phyloP scores from a whole-genome alignment of 2,329 filamentous ascomycete genomes.

The Claviceps monticola region DNA sequence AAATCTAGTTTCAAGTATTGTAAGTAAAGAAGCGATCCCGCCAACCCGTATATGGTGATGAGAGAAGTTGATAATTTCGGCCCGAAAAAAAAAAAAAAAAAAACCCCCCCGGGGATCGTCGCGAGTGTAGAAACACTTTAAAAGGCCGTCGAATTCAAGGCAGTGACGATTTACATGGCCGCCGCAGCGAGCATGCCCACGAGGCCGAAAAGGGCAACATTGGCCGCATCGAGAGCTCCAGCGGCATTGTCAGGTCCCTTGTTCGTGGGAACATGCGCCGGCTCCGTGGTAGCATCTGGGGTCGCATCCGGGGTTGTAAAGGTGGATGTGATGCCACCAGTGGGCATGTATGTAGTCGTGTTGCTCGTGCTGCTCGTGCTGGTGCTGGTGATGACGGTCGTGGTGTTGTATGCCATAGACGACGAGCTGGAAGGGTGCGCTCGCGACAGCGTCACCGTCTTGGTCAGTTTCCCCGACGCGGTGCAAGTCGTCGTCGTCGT shows the following conservation, averaged over 20 bases:
- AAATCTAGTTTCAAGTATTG: neutral
- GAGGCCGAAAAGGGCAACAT: constrained; percentile 33
- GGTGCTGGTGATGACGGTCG: neutral
- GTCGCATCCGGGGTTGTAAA: constrained; percentile 9
- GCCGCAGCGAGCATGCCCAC: constrained; percentile 35
- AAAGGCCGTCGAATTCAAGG: too few relatives aligned
- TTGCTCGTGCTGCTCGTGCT: neutral
- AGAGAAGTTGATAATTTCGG: too few relatives aligned
- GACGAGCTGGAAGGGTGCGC: constrained; percentile 25
- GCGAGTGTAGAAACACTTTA: neutral
- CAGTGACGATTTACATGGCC: constrained; percentile 30
- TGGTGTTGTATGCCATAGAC: neutral
- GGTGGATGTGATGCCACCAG: constrained; percentile 11
- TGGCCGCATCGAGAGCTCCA: constrained; percentile 28
- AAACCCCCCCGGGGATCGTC: neutral
- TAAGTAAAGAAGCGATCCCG: too few relatives aligned
- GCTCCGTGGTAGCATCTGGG: constrained; percentile 10
- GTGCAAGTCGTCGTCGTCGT: neutral
- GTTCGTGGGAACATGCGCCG: constrained; percentile 13
- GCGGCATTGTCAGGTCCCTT: constrained; percentile 27
- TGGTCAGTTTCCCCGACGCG: constrained; percentile 26
- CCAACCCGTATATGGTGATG: too few relatives aligned
- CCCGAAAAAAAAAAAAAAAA: neutral
- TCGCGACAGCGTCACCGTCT: constrained; percentile 36
- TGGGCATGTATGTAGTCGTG: constrained; percentile 17